Conservation (phyloP, 1,139 yeast species). For the Blastobotrys aristatus region DNA sequence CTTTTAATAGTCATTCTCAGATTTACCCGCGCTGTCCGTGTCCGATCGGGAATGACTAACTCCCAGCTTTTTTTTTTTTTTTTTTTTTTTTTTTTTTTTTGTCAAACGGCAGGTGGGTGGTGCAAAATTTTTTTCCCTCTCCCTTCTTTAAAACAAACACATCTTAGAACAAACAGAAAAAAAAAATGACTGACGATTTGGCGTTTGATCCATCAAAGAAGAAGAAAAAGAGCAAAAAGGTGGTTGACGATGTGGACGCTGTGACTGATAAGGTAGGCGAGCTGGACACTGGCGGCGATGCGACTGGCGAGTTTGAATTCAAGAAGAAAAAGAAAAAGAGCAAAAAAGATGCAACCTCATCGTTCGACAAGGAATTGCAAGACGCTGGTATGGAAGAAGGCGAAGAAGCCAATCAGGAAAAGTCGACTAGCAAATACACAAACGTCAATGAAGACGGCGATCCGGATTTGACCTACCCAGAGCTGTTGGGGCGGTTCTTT, state of each 20-base stretch:
- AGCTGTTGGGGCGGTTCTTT: conserved; percentile 78
- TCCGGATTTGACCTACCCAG: conserved; percentile 71
- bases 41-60: background rate
- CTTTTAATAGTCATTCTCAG: background rate
- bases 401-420: background rate
- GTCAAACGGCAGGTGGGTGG: too few relatives aligned
- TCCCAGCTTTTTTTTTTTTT: background rate
- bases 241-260: conserved; percentile 36
- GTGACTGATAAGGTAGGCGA: conserved; percentile 45
- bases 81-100: too few relatives aligned
- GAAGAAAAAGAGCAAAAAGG: conserved; percentile 83
- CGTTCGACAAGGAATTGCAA: conserved; percentile 85
- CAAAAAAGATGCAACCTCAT: conserved; percentile 61
- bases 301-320: conserved; percentile 54
- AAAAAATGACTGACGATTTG: conserved; percentile 12
- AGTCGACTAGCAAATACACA: conserved; percentile 15
- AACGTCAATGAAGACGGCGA: conserved; percentile 34
- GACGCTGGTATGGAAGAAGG: conserved; percentile 63
- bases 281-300: conserved; percentile 38
- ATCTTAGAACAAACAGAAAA: background rate
- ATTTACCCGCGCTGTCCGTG: background rate
- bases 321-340: conserved; percentile 74
- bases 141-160: background rate
- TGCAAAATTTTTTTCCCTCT: background rate
- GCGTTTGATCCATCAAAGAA: conserved; percentile 14